Conservation (phyloP, 1,139 yeast species). For the Debaryomycetaceae sp. region DNA sequence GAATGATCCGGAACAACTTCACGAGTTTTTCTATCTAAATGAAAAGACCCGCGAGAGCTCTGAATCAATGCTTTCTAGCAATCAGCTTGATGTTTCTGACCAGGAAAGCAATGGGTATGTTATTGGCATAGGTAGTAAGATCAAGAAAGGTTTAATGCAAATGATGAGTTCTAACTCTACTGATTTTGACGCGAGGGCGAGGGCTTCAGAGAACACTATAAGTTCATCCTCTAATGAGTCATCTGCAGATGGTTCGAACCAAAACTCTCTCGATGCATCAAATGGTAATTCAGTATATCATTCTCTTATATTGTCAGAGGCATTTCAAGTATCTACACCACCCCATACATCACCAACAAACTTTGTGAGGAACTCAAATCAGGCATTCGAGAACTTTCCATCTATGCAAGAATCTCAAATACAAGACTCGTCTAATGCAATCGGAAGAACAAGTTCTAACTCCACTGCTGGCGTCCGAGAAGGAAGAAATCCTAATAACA, state of each 20-base stretch:
- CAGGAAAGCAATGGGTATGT: slow-evolving; percentile 77
- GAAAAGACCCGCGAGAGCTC: slow-evolving; percentile 4
- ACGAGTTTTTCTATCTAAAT: slow-evolving; percentile 39
- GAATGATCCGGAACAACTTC: slow-evolving; percentile 33
- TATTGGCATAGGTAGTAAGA: slow-evolving; percentile 68
- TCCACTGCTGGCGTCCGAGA: slow-evolving; percentile 35
- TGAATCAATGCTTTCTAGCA: slow-evolving; percentile 5
- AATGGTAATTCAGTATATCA: slow-evolving; percentile 15
- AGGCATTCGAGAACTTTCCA: slow-evolving; percentile 7
- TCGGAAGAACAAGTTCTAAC: slow-evolving; percentile 10
- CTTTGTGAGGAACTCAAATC: background rate
- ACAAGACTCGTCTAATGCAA: slow-evolving; percentile 6
- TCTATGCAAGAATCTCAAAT: slow-evolving; percentile 18
- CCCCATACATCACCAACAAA: slow-evolving; percentile 7
- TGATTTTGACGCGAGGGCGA: slow-evolving; percentile 23
- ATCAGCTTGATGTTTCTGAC: slow-evolving; percentile 40
- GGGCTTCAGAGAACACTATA: slow-evolving; percentile 12
- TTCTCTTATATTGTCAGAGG: slow-evolving; percentile 38
- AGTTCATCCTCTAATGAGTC: slow-evolving; percentile 34
- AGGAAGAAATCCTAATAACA: slow-evolving; percentile 20
- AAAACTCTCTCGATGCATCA: slow-evolving; percentile 10
- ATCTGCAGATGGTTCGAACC: slow-evolving; percentile 14
- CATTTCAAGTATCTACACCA: slow-evolving; percentile 12
- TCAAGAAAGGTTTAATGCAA: slow-evolving; percentile 56
- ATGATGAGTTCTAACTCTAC: slow-evolving; percentile 40